Evolutionary conservation across 306 rosid genomes (phyloP).

Genomic region (Trifolium subterraneum): DNA sequence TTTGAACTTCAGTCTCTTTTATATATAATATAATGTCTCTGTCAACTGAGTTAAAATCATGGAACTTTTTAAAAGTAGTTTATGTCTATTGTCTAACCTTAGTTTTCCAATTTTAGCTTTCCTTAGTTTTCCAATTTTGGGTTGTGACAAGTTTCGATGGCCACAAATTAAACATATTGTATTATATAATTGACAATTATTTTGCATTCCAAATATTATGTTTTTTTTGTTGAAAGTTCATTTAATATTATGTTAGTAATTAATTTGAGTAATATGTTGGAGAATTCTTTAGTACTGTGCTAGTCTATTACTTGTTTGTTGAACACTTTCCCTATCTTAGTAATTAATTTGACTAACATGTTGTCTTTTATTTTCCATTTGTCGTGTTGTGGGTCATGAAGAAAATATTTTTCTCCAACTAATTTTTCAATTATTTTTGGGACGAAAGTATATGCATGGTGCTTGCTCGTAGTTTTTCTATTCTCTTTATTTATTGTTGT

Average conservation of each 20-base stretch:
- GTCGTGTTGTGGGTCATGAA: slow-evolving; percentile 14
- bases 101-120: background rate
- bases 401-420: background rate
- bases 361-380: background rate
- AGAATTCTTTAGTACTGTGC: too few relatives aligned
- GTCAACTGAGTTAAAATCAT: too few relatives aligned
- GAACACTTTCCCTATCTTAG: background rate
- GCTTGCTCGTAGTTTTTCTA: background rate
- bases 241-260: background rate
- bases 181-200: too few relatives aligned
- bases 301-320: background rate
- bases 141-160: background rate
- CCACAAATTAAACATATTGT: background rate
- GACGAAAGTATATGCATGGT: background rate
- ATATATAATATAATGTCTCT: too few relatives aligned
- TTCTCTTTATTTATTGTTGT: background rate
- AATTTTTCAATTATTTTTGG: background rate
- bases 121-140: background rate
- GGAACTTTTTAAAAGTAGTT: too few relatives aligned
- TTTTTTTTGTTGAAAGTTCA: too few relatives aligned
- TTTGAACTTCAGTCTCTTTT: too few relatives aligned
- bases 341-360: too few relatives aligned
- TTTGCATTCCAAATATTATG: too few relatives aligned
- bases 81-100: too few relatives aligned
- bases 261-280: background rate